A percentile compares a stretch with the other conserved stretches of the same genome.
phyloP scores from a whole-genome alignment of 148 eudicot species.

The Tetragonia tetragonoides region DNA sequence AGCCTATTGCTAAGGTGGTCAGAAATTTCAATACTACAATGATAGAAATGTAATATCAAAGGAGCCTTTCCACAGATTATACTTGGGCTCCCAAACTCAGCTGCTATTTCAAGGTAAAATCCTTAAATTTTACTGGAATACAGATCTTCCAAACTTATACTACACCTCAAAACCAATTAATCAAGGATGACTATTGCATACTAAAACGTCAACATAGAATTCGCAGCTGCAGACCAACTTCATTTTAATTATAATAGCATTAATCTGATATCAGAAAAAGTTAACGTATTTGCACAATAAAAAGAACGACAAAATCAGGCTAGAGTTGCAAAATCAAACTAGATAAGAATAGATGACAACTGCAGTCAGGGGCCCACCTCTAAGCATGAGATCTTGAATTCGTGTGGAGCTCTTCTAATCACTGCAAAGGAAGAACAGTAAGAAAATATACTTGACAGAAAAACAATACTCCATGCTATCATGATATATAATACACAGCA shows the following conservation, averaged over 20 bases:
- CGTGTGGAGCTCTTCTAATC: slow-evolving; percentile 97
- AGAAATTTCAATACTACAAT: not conserved
- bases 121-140: too few species aligned
- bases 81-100: too few species aligned
- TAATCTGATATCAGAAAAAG: not conserved
- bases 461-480: not conserved
- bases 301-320: not conserved
- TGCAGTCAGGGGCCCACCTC: slow-evolving; percentile 53
- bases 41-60: not conserved
- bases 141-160: too few species aligned
- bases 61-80: too few species aligned
- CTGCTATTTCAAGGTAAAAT: too few species aligned
- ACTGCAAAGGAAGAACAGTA: slow-evolving; percentile 43
- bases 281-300: not conserved
- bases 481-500: not conserved
- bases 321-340: not conserved
- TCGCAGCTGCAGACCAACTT: too few species aligned
- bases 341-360: not conserved
- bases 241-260: too few species aligned
- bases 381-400: slow-evolving; percentile 94
- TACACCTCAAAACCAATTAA: too few species aligned
- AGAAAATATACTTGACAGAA: not conserved
- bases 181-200: too few species aligned
- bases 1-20: not conserved
- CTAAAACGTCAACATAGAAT: too few species aligned